These are phyloP conservation scores for Firmiana major DNA, from an alignment of 345 rosid genomes.

Conservation along the genomic window DNA sequence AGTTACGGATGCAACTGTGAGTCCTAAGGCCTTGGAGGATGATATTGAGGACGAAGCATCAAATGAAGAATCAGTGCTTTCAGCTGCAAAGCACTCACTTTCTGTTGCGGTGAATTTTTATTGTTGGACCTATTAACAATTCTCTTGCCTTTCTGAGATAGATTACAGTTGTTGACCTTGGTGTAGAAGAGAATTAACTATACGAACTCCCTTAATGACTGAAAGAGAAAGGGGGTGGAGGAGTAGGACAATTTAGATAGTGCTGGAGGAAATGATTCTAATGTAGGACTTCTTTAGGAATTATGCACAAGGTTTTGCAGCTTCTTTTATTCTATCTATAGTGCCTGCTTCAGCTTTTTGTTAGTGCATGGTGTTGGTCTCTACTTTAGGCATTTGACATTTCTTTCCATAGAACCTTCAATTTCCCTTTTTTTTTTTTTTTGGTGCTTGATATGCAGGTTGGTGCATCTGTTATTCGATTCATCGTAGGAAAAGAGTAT, in stretches of 20 bases:
- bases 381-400: neutral
- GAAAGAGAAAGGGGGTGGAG: no score
- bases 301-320: neutral
- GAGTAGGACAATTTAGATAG: neutral
- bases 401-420: neutral
- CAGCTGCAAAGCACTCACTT: slow-evolving; percentile 49
- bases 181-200: neutral
- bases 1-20: slow-evolving; percentile 19
- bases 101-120: slow-evolving; percentile 49
- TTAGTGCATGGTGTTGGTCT: neutral
- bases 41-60: slow-evolving; percentile 12
- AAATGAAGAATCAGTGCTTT: slow-evolving; percentile 16
- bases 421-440: neutral
- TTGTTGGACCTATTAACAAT: neutral
- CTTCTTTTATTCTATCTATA: neutral
- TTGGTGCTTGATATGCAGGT: slow-evolving; percentile 47
- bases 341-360: neutral
- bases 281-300: neutral
- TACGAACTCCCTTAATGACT: neutral
- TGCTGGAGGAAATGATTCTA: neutral
- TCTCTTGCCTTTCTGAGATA: neutral
- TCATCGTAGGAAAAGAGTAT: slow-evolving; percentile 76
- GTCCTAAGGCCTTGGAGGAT: slow-evolving; percentile 21
- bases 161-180: neutral
- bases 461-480: slow-evolving; percentile 75